phyloP scores from a whole-genome alignment of 1,284 basidiomycete genomes.

The Entoloma clypeatum region DNA sequence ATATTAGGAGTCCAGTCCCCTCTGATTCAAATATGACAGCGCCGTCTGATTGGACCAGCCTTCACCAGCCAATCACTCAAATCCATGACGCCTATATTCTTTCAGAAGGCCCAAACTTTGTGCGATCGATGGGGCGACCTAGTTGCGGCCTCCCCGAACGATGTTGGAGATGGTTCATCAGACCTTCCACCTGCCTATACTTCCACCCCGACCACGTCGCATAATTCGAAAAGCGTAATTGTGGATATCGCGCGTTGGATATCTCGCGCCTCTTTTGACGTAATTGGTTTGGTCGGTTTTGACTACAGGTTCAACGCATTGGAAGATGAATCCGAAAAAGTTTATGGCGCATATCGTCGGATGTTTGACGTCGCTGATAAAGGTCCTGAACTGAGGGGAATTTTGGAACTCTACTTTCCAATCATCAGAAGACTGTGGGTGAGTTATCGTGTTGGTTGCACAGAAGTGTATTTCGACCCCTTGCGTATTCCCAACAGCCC shows the following conservation, averaged over 20 bases:
- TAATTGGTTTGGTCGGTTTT: conserved; percentile 48
- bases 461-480: conserved; percentile 1
- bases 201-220: conserved; percentile 7
- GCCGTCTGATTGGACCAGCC: conserved; percentile 45
- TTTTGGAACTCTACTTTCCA: conserved; percentile 45
- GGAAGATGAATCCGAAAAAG: conserved; percentile 42
- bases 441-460: conserved; percentile 13
- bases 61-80: conserved; percentile 43
- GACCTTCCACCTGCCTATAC: conserved; percentile 12
- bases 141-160: conserved; percentile 18
- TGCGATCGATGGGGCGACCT: conserved; percentile 38
- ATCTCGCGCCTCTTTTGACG: conserved; percentile 48
- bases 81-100: conserved; percentile 40
- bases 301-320: conserved; percentile 47
- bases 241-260: conserved; percentile 47
- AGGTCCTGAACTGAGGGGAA: conserved; percentile 31
- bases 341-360: conserved; percentile 45
- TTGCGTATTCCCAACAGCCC: conserved; percentile 32
- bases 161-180: conserved; percentile 7
- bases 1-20: background rate
- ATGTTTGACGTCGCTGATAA: conserved; percentile 46
- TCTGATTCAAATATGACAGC: conserved; percentile 19
- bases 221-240: conserved; percentile 17
- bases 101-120: conserved; percentile 46
- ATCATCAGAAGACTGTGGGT: conserved; percentile 42